phyloP scores from a whole-genome alignment of 768 basidiomycete species.

The Hygrocybe punicea region DNA sequence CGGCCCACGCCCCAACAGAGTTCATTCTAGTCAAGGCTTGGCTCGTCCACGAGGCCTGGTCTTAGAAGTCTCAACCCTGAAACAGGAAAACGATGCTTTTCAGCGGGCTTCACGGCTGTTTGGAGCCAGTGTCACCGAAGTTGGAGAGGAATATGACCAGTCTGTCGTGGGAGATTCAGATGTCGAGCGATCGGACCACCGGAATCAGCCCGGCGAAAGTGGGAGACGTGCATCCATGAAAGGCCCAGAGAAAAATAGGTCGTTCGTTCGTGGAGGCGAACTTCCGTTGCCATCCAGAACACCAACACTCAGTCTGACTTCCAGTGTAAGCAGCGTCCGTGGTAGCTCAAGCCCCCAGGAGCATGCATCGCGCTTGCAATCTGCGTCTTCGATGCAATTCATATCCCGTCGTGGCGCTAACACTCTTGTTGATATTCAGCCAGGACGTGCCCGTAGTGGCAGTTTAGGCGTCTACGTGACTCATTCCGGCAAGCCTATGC shows the following conservation, averaged over 20 bases:
- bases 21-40: constrained; percentile 33
- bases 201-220: constrained; percentile 40
- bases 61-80: constrained; percentile 23
- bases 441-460: constrained; percentile 56
- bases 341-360: constrained; percentile 38
- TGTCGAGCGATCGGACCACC: constrained; percentile 49
- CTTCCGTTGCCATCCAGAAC: constrained; percentile 60
- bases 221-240: constrained; percentile 50
- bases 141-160: constrained; percentile 41
- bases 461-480: constrained; percentile 48
- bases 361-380: constrained; percentile 38
- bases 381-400: constrained; percentile 38
- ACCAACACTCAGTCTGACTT: constrained; percentile 38
- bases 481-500: constrained; percentile 32
- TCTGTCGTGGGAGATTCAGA: constrained; percentile 46
- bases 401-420: constrained; percentile 26
- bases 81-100: constrained; percentile 22
- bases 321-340: constrained; percentile 39
- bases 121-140: constrained; percentile 54
- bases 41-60: constrained; percentile 33
- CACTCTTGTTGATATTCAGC: constrained; percentile 11
- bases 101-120: constrained; percentile 47
- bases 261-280: constrained; percentile 52
- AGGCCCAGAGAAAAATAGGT: constrained; percentile 41
- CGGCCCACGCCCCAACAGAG: constrained; percentile 39